A percentile compares a stretch with the other conserved stretches of the same genome.
Conservation (phyloP, 345 rosid genomes). For the Gossypium longicalyx region DNA sequence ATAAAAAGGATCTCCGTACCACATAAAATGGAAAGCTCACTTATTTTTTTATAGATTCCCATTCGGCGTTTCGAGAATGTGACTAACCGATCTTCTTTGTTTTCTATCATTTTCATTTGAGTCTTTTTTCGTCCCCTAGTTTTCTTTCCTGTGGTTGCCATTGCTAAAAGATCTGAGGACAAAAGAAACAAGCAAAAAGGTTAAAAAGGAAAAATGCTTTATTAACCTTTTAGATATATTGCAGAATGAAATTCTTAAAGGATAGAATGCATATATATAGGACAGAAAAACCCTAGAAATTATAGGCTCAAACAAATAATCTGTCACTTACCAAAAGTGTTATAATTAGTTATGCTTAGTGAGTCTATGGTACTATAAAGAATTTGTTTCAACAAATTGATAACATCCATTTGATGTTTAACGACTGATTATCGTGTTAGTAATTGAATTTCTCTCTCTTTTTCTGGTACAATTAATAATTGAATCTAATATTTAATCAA, state of each 20-base stretch:
- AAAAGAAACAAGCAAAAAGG: neutral
- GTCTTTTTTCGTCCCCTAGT: conserved; percentile 31
- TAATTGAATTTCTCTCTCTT: neutral
- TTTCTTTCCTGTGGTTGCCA: neutral
- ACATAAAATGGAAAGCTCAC: conserved; percentile 31
- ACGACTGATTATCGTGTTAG: neutral
- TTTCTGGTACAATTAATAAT: too few relatives aligned
- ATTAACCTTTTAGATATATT: neutral
- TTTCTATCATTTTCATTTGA: conserved; percentile 24
- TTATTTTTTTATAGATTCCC: conserved; percentile 40
- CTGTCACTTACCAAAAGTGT: neutral
- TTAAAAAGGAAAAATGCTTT: neutral
- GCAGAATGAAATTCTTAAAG: neutral
- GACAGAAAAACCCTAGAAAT: neutral
- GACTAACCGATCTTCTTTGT: conserved; percentile 23
- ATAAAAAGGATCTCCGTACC: conserved; percentile 25
- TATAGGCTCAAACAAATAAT: neutral
- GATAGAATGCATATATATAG: conserved; percentile 1
- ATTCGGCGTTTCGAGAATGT: conserved; percentile 41
- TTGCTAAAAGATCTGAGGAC: neutral
- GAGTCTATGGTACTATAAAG: neutral
- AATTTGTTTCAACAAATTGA: neutral
- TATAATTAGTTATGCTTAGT: neutral
- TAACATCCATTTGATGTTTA: neutral
- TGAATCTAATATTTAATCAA: neutral